phyloP scores from a whole-genome alignment of 1,284 basidiomycete genomes.

The Cutaneotrichosporon sp. region DNA sequence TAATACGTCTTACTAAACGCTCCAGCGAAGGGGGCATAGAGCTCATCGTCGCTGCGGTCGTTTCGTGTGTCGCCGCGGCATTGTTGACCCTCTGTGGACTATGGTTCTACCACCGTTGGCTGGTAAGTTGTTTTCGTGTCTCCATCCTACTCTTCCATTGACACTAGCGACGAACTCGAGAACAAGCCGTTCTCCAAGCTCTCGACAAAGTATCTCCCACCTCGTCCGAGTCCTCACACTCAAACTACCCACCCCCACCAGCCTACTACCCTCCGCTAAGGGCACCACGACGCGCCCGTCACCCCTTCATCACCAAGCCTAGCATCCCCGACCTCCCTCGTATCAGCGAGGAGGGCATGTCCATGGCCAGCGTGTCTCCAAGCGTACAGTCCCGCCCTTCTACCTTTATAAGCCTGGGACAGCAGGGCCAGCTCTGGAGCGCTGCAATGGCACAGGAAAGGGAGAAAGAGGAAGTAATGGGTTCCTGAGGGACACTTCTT shows the following conservation, averaged over 20 bases:
- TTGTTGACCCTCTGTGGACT: background rate
- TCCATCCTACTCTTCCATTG: background rate
- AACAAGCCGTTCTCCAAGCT: background rate
- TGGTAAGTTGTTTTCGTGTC: background rate
- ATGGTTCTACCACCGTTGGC: conserved; percentile 1
- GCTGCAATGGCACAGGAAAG: background rate
- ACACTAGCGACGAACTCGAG: background rate
- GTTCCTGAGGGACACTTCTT: background rate
- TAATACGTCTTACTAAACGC: background rate
- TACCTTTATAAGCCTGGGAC: background rate
- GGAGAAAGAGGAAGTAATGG: background rate
- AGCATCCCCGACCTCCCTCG: background rate
- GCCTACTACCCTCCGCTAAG: background rate
- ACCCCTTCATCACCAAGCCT: background rate
- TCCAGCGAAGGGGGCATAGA: background rate
- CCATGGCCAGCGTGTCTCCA: background rate
- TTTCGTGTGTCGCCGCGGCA: background rate
- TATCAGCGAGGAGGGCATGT: conserved; percentile 5
- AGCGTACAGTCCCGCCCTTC: background rate
- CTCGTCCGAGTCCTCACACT: background rate
- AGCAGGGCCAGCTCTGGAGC: background rate
- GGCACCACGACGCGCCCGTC: background rate
- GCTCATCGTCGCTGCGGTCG: background rate
- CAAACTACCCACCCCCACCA: background rate
- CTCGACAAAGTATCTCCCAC: background rate